Evolutionary conservation across 1,284 basidiomycete genomes (phyloP), one percentile per base, ranked within the genome.

Genomic region (Sphaerobolus stellatus): DNA sequence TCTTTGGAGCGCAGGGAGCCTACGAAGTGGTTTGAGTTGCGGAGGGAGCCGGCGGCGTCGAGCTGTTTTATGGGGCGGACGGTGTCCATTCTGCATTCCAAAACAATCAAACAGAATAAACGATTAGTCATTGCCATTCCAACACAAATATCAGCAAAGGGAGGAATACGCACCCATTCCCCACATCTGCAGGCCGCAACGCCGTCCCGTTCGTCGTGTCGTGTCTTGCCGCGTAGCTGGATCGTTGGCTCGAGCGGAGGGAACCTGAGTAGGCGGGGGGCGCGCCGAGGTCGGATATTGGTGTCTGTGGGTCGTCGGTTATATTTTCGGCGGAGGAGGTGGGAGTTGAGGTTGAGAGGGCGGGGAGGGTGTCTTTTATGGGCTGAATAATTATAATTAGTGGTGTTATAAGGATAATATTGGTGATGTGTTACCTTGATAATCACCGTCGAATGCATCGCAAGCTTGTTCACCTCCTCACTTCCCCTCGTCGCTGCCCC

Each of bases 31-130:
- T 84, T 77, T 5, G 92, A 94, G 34, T 92, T 68, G 56, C 86
- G 77, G n/a, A 93, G 71, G 1, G 90, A 92, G 11, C 86, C 84
- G 4, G 79, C 76, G 1, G 86, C 80, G 66, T 97, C 92, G 22
- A 95, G 85, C 65, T 92, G 92, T 77, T 95, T 95, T 59, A 96
- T 86, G 0, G 94, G 94, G 54, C 94, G 81, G 62, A 97, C 91
- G 1, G 94, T 96, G 62, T 91, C 91, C 45, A 91, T 77, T 1
- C 75, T 73, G 40, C 34, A 24, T n/a, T 7, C 2, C 6, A 14
- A 22, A 16, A 2, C 16, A 36, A 22, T 18, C 16, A 6, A 43
- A 28, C 13, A 30, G 14, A 50, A 9, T 49, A 20, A 18, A 29
- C 41, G 14, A 33, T 14, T 5, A n/a, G n/a, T n/a, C n/a, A n/a